phyloP scores from a whole-genome alignment of 495 filamentous ascomycete species.

The Apodospora peruviana region DNA sequence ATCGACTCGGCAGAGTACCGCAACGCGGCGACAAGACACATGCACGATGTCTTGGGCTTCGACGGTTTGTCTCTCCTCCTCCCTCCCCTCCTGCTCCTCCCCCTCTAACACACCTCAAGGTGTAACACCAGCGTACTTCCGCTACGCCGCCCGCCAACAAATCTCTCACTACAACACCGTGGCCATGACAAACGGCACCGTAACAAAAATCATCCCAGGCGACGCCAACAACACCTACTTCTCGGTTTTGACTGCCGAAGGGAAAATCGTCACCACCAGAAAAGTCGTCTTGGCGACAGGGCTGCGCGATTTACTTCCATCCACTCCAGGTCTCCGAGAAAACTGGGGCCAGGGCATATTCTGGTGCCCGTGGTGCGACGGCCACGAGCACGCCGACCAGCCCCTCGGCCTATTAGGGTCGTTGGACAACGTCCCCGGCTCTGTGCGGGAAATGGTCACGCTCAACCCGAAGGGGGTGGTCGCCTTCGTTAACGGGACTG shows the following conservation, averaged over 20 bases:
- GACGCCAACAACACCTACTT: slow-evolving; percentile 37
- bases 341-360: slow-evolving; percentile 54
- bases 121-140: slow-evolving; percentile 47
- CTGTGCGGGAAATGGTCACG: slow-evolving; percentile 45
- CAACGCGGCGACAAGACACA: slow-evolving; percentile 47
- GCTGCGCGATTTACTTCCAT: slow-evolving; percentile 47
- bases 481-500: slow-evolving; percentile 51
- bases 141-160: slow-evolving; percentile 46
- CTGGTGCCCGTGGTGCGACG: slow-evolving; percentile 61
- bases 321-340: slow-evolving; percentile 43
- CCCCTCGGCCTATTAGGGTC: slow-evolving; percentile 46
- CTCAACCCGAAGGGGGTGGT: slow-evolving; percentile 34
- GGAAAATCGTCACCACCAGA: slow-evolving; percentile 33
- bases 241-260: slow-evolving; percentile 21
- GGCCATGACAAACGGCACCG: slow-evolving; percentile 45
- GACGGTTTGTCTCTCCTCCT: slow-evolving; percentile 35
- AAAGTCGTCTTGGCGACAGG: slow-evolving; percentile 53
- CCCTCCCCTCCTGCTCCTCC: background rate
- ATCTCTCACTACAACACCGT: slow-evolving; percentile 44
- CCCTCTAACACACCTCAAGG: slow-evolving; percentile 23
- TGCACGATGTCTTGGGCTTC: slow-evolving; percentile 56
- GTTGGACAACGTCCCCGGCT: slow-evolving; percentile 36
- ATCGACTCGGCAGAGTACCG: slow-evolving; percentile 54
- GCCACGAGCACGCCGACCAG: slow-evolving; percentile 53
- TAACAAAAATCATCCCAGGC: slow-evolving; percentile 37